Base-by-base conservation (phyloP, 1,139 yeast species). In the Lodderomyces margitis region DNA sequence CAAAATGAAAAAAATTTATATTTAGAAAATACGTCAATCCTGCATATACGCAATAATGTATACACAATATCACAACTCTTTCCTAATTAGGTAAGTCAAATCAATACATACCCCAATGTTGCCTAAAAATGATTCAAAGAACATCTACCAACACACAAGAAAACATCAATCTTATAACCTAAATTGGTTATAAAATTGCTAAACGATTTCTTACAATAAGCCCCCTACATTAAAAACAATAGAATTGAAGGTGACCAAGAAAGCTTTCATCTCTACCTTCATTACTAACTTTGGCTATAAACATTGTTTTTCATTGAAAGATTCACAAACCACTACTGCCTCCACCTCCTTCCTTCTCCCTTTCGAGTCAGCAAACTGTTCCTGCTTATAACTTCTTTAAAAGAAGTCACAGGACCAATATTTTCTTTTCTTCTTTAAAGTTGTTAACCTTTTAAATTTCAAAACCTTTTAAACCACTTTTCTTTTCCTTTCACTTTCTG, bases 21-120 rank as follows among this genome's bases (percentile, higher is more conserved):
- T n/a, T n/a, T n/a, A n/a, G n/a, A n/a, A n/a, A n/a, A n/a, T n/a
- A n/a, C n/a, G 30, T 10, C 16, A 25, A n/a, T 25, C 30, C 30
- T 25, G 30, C 15, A 28, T 15, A 28, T 25, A n/a, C n/a, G n/a
- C n/a, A 28, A 15, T 25, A 7, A 6, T 28, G 17, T 19, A 28
- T 15, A 28, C 32, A 28, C 32, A 28, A 14, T 15, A 28, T 28
- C 17, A 34, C 16, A 8, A 12, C 14, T 4, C 39, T 31, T 46
- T 35, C 56, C 54, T 25, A 44, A 52, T 31, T 38, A 45, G 54
- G 55, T 40, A 49, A 41, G 43, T 32, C 12, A 16, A 27, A 28
- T 28, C 9, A 15, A n/a, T 28, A 19, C 32, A 28, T 28, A 19
- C n/a, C n/a, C n/a, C n/a, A n/a, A n/a, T n/a, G n/a, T n/a, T n/a